Evolutionary conservation across 768 basidiomycete genomes (phyloP).

Genomic region (Kwoniella bestiolae): DNA sequence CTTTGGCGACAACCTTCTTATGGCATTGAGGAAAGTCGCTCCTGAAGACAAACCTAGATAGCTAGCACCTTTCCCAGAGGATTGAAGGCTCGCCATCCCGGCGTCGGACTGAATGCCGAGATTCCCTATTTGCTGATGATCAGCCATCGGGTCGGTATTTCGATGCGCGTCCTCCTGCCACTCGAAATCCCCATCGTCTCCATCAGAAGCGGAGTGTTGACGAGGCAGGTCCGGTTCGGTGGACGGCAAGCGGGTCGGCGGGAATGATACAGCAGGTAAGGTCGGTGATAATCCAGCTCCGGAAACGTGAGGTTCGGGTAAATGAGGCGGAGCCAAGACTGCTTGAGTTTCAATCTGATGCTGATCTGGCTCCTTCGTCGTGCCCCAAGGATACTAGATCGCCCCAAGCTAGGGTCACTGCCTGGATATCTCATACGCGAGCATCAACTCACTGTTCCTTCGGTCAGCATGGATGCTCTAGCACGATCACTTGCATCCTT

Average conservation of each 20-base stretch:
- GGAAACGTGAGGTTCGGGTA: neutral
- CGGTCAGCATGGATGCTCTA: no score
- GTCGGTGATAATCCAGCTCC: no score
- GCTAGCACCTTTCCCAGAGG: conserved; percentile 4
- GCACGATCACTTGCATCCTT: no score
- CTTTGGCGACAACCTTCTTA: conserved; percentile 19
- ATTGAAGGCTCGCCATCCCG: conserved; percentile 14
- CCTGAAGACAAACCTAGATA: conserved; percentile 32
- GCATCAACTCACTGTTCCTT: no score
- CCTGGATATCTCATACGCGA: no score
- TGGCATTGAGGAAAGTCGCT: conserved; percentile 33
- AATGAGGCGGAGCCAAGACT: neutral
- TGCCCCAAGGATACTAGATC: neutral
- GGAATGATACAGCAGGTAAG: conserved; percentile 1
- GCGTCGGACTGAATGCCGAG: conserved; percentile 1
- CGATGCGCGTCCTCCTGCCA: conserved; percentile 9
- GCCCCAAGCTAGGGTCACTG: neutral
- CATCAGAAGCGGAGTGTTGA: neutral
- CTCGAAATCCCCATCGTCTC: conserved; percentile 12
- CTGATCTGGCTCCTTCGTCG: neutral
- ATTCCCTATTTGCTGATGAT: no score
- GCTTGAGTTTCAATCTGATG: neutral
- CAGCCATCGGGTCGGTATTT: no score
- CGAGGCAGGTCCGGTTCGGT: neutral
- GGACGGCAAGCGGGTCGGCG: conserved; percentile 7